Base-by-base conservation (phyloP, 805 yeast species). In the Torulaspora maleeae region DNA sequence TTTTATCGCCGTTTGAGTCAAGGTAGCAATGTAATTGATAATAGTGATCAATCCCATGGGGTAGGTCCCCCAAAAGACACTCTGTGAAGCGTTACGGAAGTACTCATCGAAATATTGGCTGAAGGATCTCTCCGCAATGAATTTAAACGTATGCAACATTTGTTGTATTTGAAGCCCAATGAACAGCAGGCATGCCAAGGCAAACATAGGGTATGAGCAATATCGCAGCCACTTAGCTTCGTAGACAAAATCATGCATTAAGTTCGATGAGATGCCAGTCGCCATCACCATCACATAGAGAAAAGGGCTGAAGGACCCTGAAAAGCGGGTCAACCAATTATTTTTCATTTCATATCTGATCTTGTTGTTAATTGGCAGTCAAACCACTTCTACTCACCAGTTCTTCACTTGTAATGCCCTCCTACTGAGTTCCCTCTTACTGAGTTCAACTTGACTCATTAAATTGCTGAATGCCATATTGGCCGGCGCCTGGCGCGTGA, bases 261-360 rank as follows among this genome's bases (percentile, higher is more conserved):
- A 67, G 30, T 76, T 61, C 3, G 86, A 69, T 1, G 86, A 69
- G 32, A 88, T 85, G 1, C 96, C 95, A 3, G 83, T 76, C 1
- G 95, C 96, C 96, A 89, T 89, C n/a, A 81, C 76, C 39, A 79
- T 71, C 20, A 84, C 82, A 65, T 82, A 87, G 74, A 81, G 82
- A 6, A 72, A 71, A 1, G 87, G 85, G 29, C 69, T 67, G 51
- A 73, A 72, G 17, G 53, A 49, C n/a, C 50, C 38, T 10, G 45
- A 45, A n/a, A 42, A 27, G 25, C 29, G 33, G 32, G 27, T 24
- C 5, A 36, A 13, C 44, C 41, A 33, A 20, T 4, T 22, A 13
- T 24, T 12, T 36, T 9, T 11, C 43, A 39, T 32, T 16, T 30
- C 33, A 27, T 22, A 22, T 22, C 25, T 22, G 8, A 22, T 22